These are phyloP conservation scores for Tylopilus intermedius DNA, from an alignment of 768 basidiomycete genomes.

Conservation along the genomic window DNA sequence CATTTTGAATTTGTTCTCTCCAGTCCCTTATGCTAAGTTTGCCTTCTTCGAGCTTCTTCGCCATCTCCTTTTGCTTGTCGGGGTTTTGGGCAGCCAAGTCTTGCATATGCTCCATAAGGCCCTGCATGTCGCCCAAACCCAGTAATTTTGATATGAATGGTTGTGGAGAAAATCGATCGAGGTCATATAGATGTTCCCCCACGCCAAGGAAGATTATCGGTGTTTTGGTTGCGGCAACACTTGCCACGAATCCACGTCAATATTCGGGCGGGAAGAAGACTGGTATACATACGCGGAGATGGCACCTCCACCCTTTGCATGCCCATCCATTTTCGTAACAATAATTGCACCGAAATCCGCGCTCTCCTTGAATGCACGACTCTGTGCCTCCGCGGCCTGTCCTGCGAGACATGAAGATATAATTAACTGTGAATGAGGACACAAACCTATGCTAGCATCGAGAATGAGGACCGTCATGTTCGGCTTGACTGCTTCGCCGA, in stretches of 20 bases:
- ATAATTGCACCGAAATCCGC: slow-evolving; percentile 98
- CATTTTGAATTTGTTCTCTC: slow-evolving; percentile 94
- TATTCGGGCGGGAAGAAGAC: not conserved
- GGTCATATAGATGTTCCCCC: slow-evolving; percentile 95
- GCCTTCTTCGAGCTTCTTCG: slow-evolving; percentile 95
- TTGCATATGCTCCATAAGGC: slow-evolving; percentile 98
- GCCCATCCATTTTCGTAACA: slow-evolving; percentile 99
- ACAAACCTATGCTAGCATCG: slow-evolving; percentile 89
- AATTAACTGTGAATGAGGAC: not conserved
- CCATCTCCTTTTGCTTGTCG: slow-evolving; percentile 96
- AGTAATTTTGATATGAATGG: slow-evolving; percentile 97
- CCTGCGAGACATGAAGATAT: slow-evolving; percentile 39
- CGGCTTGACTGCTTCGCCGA: slow-evolving; percentile 87
- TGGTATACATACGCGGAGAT: slow-evolving; percentile 83
- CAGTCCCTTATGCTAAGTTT: slow-evolving; percentile 96
- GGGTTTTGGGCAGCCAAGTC: slow-evolving; percentile 90
- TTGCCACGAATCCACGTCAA: slow-evolving; percentile 31
- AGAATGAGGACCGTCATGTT: slow-evolving; percentile 94
- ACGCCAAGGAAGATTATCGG: slow-evolving; percentile 98
- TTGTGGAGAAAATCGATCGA: slow-evolving; percentile 92
- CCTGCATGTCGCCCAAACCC: slow-evolving; percentile 94
- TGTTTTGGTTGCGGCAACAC: slow-evolving; percentile 97
- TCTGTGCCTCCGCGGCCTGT: slow-evolving; percentile 96
- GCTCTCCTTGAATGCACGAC: slow-evolving; percentile 94
- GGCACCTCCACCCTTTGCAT: slow-evolving; percentile 97